Evolutionary conservation across 495 filamentous ascomycete genomes (phyloP).

Genomic region (Melanomma pulvis-pyrius): DNA sequence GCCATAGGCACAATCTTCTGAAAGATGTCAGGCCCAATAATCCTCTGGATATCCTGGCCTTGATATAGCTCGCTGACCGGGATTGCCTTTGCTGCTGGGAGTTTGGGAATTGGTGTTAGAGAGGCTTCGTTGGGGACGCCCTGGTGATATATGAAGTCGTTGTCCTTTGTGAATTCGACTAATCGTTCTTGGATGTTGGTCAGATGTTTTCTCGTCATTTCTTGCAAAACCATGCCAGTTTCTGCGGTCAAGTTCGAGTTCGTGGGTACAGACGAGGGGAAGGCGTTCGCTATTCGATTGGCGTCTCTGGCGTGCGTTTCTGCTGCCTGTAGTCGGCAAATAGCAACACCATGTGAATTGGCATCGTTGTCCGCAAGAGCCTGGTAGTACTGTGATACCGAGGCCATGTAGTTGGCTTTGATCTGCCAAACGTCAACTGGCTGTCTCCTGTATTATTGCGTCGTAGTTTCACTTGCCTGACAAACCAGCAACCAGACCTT

Average conservation of each 20-base stretch:
- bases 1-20: slow-evolving; percentile 94
- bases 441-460: not conserved
- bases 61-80: slow-evolving; percentile 96
- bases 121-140: slow-evolving; percentile 81
- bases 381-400: slow-evolving; percentile 91
- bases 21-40: slow-evolving; percentile 96
- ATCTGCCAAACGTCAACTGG: slow-evolving; percentile 50
- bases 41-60: slow-evolving; percentile 93
- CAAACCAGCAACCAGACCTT: slow-evolving; percentile 87
- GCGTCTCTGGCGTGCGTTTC: slow-evolving; percentile 77
- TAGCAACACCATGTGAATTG: slow-evolving; percentile 82
- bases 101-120: slow-evolving; percentile 79
- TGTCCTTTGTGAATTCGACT: slow-evolving; percentile 78
- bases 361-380: slow-evolving; percentile 88
- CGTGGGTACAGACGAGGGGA: slow-evolving; percentile 76
- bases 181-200: slow-evolving; percentile 79
- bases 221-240: slow-evolving; percentile 68
- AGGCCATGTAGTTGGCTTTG: slow-evolving; percentile 82
- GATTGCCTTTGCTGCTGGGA: slow-evolving; percentile 96
- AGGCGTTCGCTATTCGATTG: slow-evolving; percentile 71
- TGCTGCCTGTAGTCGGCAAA: slow-evolving; percentile 80
- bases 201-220: slow-evolving; percentile 81
- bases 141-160: slow-evolving; percentile 98
- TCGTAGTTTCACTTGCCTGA: slow-evolving; percentile 58
- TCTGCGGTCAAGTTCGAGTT: slow-evolving; percentile 85